Evolutionary conservation across 2,329 filamentous ascomycete genomes (phyloP), one percentile per base, ranked within the genome.

Genomic region (Massarina eburnea): DNA sequence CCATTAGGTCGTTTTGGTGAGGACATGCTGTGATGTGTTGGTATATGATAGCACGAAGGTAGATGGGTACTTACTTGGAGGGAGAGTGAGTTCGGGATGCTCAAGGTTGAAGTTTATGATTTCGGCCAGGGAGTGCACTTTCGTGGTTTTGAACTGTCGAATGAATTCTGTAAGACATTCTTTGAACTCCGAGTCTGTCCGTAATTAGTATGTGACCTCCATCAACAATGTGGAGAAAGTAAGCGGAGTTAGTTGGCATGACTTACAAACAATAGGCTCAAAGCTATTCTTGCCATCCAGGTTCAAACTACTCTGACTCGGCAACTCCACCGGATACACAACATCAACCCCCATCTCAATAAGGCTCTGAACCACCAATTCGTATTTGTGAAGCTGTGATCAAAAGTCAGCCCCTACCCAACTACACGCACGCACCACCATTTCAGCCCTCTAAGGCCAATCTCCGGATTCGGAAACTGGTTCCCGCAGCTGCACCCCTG

Each of bases 61-160:
- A 35, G 32, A 12, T 20, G 10, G 12, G n/a, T 30, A 41, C 55
- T 3, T 58, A 65, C 62, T 53, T 3, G 63, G 61, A 22, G 65
- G 63, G 1, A 69, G 55, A 10, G 58, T 61, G 14, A 68, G 60
- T 39, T 70, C 65, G 6, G 64, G 62, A 27, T 70, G 66, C 27
- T 69, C 63, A 20, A 61, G 52, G 42, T 70, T 70, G 53, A 68
- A 68, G 48, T 70, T 66, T 38, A 69, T 68, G 41, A 69, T 66
- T 37, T 68, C 67, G 18, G 66, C 63, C 18, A 69, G 55, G 3
- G 64, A 68, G 50, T 67, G 64, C 8, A 70, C 64, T 52, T 68
- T 68, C 30, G 64, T 66, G 12, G 56, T 52, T 34, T 59, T 63
- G 50, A 68, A 66, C 40, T 68, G 57, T 21, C 59, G 58, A 30